Evolutionary conservation across 768 basidiomycete genomes (phyloP), one percentile per base, ranked within the genome.

Genomic region (Suillus brevipes): DNA sequence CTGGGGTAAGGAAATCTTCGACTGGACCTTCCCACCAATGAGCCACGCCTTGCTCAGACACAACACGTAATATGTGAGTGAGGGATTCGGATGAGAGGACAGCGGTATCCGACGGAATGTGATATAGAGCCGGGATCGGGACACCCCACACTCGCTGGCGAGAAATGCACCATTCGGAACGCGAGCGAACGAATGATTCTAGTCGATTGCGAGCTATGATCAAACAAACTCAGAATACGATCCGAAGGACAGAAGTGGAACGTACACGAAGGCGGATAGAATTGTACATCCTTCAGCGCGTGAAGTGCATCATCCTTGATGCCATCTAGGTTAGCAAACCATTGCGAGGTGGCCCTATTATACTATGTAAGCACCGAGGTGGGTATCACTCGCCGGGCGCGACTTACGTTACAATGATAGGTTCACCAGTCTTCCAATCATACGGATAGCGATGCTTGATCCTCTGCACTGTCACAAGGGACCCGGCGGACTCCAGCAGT

Each of bases 101-200:
- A 6, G 91, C 85, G 37, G 81, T 79, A 63, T 87, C 87, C 10
- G 87, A 87, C 13, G 82, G 78, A 7, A 82, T 74, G 71, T 90
- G 87, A 72, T 94, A 84, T 2, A 99, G 78, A 3, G 92, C 89
- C 3, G 96, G 97, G 65, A 99, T 98, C 6, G 97, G 97, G 1
- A 97, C 93, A 23, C 97, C 97, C 97, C 97, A 99, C 23, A 92
- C 91, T 37, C 97, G 90, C 73, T 99, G 97, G 7, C 97, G 90
- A 47, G 97, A 99, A 63, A 99, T 98, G 72, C 97, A 99, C 97
- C 97, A 99, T 78, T 99, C 97, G 0, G 95, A 94, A 13, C 97
- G 92, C 0, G 90, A 90, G 2, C 81, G 85, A 60, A 98, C 83
- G 75, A 94, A 97, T 0, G 95, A 82, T 68, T 94, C 89, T 12